Conservation (phyloP, 2,329 filamentous ascomycete genomes). For the Colletotrichum chrysophilum region DNA sequence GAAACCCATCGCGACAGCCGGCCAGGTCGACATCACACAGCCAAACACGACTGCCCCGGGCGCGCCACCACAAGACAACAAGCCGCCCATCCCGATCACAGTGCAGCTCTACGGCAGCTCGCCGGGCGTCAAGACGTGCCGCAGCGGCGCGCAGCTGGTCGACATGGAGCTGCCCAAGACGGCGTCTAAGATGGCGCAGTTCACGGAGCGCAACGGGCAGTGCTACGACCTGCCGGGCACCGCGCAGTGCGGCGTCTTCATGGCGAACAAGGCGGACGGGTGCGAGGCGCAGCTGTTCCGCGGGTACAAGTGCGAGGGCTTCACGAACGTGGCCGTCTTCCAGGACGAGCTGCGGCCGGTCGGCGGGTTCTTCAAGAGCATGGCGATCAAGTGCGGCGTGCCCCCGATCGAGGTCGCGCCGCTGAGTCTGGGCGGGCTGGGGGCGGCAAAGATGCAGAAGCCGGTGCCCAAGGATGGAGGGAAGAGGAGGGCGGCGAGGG, state of each 20-base stretch:
- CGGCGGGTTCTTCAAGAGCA: constrained; percentile 14
- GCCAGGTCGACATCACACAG: neutral
- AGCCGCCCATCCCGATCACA: constrained; percentile 13
- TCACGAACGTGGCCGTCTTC: constrained; percentile 16
- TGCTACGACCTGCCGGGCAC: constrained; percentile 14
- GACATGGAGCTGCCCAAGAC: neutral
- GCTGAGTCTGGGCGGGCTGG: constrained; percentile 5
- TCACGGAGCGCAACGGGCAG: constrained; percentile 3
- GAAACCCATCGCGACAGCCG: constrained; percentile 5
- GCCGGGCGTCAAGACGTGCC: constrained; percentile 11
- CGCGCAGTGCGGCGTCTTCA: constrained; percentile 15
- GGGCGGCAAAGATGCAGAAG: constrained; percentile 12
- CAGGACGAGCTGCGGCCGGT: constrained; percentile 5
- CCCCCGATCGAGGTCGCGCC: constrained; percentile 8
- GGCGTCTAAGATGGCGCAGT: neutral
- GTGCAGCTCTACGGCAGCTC: constrained; percentile 10
- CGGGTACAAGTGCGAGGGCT: constrained; percentile 2
- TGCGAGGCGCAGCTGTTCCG: constrained; percentile 18
- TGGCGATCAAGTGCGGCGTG: constrained; percentile 18
- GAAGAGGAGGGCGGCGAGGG: neutral
- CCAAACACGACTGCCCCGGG: neutral
- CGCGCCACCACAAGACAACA: neutral
- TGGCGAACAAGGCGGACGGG: constrained; percentile 16
- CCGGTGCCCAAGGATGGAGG: neutral
- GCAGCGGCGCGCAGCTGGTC: neutral